These are phyloP conservation scores for Tetramitus jugosus DNA, from an alignment of 208 protist species.

Conservation along the genomic window DNA sequence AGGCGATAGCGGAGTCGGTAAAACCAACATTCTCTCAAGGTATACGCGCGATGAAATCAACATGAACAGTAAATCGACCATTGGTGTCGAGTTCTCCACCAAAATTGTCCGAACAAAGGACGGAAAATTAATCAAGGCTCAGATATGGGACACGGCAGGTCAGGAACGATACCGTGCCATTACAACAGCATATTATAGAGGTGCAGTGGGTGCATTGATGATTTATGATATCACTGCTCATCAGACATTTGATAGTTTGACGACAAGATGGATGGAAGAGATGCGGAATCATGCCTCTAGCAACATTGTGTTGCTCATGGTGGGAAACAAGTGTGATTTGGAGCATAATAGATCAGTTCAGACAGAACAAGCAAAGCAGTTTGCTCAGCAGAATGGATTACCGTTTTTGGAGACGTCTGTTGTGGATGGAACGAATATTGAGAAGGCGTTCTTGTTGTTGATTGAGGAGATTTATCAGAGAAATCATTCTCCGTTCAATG, in stretches of 20 bases:
- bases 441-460: constrained; percentile 84
- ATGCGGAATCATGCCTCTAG: constrained; percentile 52
- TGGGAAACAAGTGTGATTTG: constrained; percentile 96
- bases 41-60: constrained; percentile 20
- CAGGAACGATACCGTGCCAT: constrained; percentile 80
- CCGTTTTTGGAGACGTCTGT: constrained; percentile 97
- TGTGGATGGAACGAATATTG: constrained; percentile 95
- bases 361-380: constrained; percentile 82
- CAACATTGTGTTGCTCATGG: constrained; percentile 89
- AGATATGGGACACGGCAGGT: constrained; percentile 75
- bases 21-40: constrained; percentile 20
- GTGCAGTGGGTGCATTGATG: constrained; percentile 70
- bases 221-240: constrained; percentile 70
- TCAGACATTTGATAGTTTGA: constrained; percentile 64
- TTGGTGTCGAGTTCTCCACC: constrained; percentile 31
- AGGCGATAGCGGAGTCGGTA: constrained; percentile 31
- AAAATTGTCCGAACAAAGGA: constrained; percentile 26
- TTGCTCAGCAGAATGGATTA: constrained; percentile 86
- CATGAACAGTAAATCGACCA: constrained; percentile 35
- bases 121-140: constrained; percentile 72
- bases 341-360: constrained; percentile 69
- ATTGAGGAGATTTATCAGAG: too few species aligned
- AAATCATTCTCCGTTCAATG: too few species aligned
- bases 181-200: constrained; percentile 78
- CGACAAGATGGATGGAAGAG: constrained; percentile 64